Conservation (phyloP, 2,329 filamentous ascomycete genomes). For the Metarhizium anisopliae region DNA sequence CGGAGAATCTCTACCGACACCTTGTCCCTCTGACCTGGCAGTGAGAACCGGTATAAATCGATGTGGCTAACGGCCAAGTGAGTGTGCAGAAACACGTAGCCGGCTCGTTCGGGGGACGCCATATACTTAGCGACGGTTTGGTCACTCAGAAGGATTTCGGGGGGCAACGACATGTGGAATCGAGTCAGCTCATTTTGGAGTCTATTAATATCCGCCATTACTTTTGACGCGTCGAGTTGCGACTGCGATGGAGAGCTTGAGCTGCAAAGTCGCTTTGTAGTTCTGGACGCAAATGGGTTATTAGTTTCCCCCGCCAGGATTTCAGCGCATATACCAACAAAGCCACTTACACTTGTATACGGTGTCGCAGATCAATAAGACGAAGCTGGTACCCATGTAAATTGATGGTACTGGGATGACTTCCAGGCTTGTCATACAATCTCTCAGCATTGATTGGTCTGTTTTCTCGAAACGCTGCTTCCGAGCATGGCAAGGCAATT, state of each 20-base stretch:
- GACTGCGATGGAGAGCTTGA: slow-evolving; percentile 9
- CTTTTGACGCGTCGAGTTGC: slow-evolving; percentile 24
- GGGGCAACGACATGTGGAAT: slow-evolving; percentile 25
- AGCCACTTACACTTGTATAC: slow-evolving; percentile 24
- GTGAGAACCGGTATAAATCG: slow-evolving; percentile 29
- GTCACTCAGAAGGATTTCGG: slow-evolving; percentile 24
- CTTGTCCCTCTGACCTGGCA: slow-evolving; percentile 26
- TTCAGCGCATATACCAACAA: background rate
- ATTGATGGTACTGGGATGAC: slow-evolving; percentile 16
- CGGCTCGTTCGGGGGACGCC: slow-evolving; percentile 19
- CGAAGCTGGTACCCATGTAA: slow-evolving; percentile 26
- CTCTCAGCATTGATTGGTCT: slow-evolving; percentile 21
- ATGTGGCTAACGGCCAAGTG: slow-evolving; percentile 27
- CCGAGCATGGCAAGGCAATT: slow-evolving; percentile 26
- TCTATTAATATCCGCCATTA: slow-evolving; percentile 26
- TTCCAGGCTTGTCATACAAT: slow-evolving; percentile 19
- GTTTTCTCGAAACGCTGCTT: slow-evolving; percentile 23
- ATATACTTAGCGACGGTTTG: slow-evolving; percentile 23
- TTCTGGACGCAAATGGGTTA: slow-evolving; percentile 8
- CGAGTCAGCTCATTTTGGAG: slow-evolving; percentile 29
- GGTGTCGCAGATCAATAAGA: slow-evolving; percentile 27
- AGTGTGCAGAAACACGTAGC: slow-evolving; percentile 29
- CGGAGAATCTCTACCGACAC: slow-evolving; percentile 22
- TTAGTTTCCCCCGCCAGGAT: background rate
- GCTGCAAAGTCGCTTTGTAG: slow-evolving; percentile 17